Conservation (phyloP, 352 stramenopile species). For the Globisporangium uncinulatum region DNA sequence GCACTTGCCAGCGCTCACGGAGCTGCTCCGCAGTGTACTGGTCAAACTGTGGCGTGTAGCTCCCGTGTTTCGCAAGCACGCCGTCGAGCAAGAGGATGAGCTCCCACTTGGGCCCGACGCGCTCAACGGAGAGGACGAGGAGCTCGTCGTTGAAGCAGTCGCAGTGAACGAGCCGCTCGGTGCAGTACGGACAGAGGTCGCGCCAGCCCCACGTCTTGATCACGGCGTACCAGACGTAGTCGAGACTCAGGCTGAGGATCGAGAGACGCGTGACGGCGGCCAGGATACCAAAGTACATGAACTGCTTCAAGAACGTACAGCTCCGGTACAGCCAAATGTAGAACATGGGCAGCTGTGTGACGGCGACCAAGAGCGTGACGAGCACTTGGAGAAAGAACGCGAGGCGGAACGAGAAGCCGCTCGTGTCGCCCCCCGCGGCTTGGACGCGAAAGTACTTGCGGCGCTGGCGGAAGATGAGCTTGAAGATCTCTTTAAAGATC, state of each 20-base stretch:
- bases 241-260: slow-evolving; percentile 38
- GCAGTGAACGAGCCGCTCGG: slow-evolving; percentile 50
- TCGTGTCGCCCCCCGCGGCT: slow-evolving; percentile 31
- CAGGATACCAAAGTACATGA: slow-evolving; percentile 61
- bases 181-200: slow-evolving; percentile 62
- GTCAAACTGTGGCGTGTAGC: slow-evolving; percentile 46
- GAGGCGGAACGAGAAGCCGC: slow-evolving; percentile 46
- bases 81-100: slow-evolving; percentile 52
- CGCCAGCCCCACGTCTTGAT: slow-evolving; percentile 54
- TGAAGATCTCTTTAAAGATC: slow-evolving; percentile 72
- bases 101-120: slow-evolving; percentile 57
- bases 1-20: slow-evolving; percentile 43
- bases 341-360: slow-evolving; percentile 47
- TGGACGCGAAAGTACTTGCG: slow-evolving; percentile 63
- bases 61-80: slow-evolving; percentile 34
- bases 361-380: slow-evolving; percentile 40
- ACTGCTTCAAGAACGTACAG: slow-evolving; percentile 57
- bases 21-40: slow-evolving; percentile 54
- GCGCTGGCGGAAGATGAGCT: slow-evolving; percentile 64
- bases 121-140: slow-evolving; percentile 48
- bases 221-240: slow-evolving; percentile 49
- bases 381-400: slow-evolving; percentile 52
- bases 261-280: slow-evolving; percentile 53
- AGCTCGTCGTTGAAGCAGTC: slow-evolving; percentile 73
- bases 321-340: slow-evolving; percentile 66